Base-by-base conservation (phyloP, 305 asterid species). In the Andrographis paniculata region DNA sequence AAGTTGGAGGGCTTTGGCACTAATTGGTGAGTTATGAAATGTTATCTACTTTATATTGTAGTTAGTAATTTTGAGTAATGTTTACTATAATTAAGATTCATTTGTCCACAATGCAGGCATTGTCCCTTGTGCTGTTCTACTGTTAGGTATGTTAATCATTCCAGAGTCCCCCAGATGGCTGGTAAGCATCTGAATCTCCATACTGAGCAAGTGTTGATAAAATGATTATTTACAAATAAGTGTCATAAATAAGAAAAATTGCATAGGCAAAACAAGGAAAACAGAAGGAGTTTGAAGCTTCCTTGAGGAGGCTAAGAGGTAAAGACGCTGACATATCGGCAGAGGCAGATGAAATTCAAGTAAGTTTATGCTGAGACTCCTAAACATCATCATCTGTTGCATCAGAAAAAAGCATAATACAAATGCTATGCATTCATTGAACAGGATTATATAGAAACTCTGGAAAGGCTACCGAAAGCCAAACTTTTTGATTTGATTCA, bases 81-180 rank as follows among this genome's bases (percentile, higher is more conserved):
- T 20, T 46, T 17, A 1, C 4, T 36, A 20, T 23, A 3, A 1
- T 13, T 1, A 46, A 46, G 40, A 64, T 62, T 55, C 48, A 42
- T 38, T 65, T 17, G 61, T 27, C 14, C 31, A 24, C 55, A 30
- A n/a, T 71, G 77, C 87, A 86, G 98, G 88, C 64, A 58, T 91
- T 24, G 45, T 79, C 55, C 96, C 99, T 22, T 87, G 96, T 58
- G 87, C 67, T 21, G 48, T 87, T 64, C 76, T 87, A 48, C 66
- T 87, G 53, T 14, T 77, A 15, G 99, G 99, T 15, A 75, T 91
- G 20, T 48, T 64, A 52, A 44, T 83, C 62, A 81, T 91, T 53
- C 99, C 99, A 3, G 96, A 91, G 52, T 91, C 99, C 2, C 99
- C 95, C 0, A 77, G 99, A 67, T 87, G 99, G 96, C 88, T 91